Conservation (phyloP, 1,284 basidiomycete species). For the Moesziomyces parantarcticus region DNA sequence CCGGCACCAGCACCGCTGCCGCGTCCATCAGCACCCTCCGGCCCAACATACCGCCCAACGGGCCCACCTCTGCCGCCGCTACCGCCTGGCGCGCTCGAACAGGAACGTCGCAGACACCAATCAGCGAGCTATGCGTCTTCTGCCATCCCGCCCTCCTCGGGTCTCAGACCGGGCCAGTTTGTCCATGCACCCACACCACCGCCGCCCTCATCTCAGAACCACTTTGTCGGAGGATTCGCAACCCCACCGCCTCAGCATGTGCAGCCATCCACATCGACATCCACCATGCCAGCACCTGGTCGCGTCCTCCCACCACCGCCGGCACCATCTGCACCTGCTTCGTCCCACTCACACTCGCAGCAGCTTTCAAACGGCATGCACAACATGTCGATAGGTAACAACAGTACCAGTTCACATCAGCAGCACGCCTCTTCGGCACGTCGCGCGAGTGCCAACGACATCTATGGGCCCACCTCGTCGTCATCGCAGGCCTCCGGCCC, state of each 20-base stretch:
- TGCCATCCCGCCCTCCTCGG: constrained; percentile 10
- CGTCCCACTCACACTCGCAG: constrained; percentile 8
- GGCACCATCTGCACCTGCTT: not conserved
- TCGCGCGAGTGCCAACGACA: constrained; percentile 20
- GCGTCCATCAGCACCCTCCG: constrained; percentile 4
- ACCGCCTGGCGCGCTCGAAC: constrained; percentile 42
- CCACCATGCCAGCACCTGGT: constrained; percentile 3
- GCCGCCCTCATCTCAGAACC: constrained; percentile 17
- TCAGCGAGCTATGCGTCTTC: constrained; percentile 25
- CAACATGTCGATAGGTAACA: constrained; percentile 11
- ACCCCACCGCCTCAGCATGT: constrained; percentile 7
- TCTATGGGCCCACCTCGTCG: constrained; percentile 1
- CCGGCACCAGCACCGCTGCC: not conserved
- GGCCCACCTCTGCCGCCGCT: constrained; percentile 51
- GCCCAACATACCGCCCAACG: constrained; percentile 28
- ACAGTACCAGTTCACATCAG: too few species aligned
- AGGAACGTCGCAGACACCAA: constrained; percentile 37
- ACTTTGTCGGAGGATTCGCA: constrained; percentile 35
- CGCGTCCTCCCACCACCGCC: too few species aligned
- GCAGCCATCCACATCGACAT: constrained; percentile 9
- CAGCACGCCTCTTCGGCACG: constrained; percentile 9
- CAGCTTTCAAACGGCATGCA: constrained; percentile 27
- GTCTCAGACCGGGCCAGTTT: constrained; percentile 35
- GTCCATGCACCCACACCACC: constrained; percentile 37
- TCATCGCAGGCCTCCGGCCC: constrained; percentile 12